Percentiles rank a stretch among this genome's conserved stretches.
Evolutionary conservation across 768 basidiomycete genomes (phyloP).

Genomic region (Termitomyces sp.): DNA sequence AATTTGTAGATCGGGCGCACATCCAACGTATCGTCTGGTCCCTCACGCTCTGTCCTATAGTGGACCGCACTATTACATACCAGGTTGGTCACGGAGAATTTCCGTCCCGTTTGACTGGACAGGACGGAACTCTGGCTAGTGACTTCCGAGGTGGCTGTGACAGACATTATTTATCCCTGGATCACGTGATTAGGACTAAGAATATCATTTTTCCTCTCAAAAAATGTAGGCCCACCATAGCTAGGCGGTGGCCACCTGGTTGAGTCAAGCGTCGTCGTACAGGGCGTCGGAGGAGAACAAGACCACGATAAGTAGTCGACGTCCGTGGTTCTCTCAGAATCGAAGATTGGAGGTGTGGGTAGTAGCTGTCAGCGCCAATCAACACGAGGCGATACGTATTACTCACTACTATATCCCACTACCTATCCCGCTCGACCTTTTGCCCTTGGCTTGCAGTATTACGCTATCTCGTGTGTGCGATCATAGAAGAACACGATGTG

Average conservation of each 20-base stretch:
- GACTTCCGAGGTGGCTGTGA: too few species aligned
- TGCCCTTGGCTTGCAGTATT: background rate
- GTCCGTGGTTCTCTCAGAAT: background rate
- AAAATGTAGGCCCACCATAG: background rate
- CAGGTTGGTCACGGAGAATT: too few species aligned
- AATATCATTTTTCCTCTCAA: background rate
- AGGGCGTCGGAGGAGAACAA: background rate
- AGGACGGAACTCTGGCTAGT: too few species aligned
- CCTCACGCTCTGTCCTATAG: too few species aligned
- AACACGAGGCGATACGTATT: background rate
- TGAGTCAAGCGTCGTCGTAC: background rate
- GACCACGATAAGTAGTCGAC: background rate
- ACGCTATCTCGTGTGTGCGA: background rate
- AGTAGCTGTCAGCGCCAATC: conserved; percentile 2
- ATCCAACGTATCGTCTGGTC: too few species aligned
- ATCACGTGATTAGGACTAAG: background rate
- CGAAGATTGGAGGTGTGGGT: background rate
- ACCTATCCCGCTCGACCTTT: background rate
- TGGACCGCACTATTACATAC: too few species aligned
- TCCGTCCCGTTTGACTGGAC: too few species aligned
- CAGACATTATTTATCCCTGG: background rate
- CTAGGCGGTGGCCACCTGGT: background rate
- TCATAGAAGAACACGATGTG: background rate
- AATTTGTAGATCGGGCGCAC: too few species aligned
- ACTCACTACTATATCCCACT: background rate